Evolutionary conservation across 2,329 filamentous ascomycete species (phyloP), one percentile per base, ranked within the genome.

Genomic region (Epichloe scottii): DNA sequence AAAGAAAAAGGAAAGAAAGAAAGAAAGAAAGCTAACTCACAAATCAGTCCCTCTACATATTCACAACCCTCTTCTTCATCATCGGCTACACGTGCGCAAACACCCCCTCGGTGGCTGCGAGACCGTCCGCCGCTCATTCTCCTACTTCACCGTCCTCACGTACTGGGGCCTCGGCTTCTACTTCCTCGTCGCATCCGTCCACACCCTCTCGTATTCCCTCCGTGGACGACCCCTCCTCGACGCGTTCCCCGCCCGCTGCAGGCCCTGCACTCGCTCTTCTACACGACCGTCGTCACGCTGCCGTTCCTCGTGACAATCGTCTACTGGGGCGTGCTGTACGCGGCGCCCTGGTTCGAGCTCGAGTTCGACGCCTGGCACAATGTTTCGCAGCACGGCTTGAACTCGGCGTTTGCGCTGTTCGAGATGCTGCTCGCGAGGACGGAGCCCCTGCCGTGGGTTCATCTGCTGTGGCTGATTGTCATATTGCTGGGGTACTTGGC

Each of bases 121-220:
- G 35, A 62, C 60, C 1, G 76, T 78, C 26, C 69, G 72, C 49
- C 67, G 72, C 44, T 76, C 75, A 44, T 93, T 94, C 71, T 87
- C 82, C 59, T 94, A 81, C 73, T 94, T 95, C 71, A 94, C 89
- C 30, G 74, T 82, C 60, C 71, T 93, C 53, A 87, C 85, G 10
- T 93, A 84, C 74, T 93, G 86, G 86, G 87, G 87, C 2, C 69
- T 91, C 37, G 82, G 78, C 23, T 91, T 90, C 69, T 95, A 94
- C 73, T 84, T 84, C 63, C 72, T 82, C 51, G 70, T 83, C 60
- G 74, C 84, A 1, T 74, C 84, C 17, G 55, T 79, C 17, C 87
- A 94, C 70, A 89, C 85, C 5, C 69, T 79, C 49, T 75, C 74
- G 46, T 93, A 91, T 68, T 76, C 77, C 12, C 66, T 69, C 41